Base-by-base conservation (phyloP, 257 asterid genomes). In the Scutellaria minor region DNA sequence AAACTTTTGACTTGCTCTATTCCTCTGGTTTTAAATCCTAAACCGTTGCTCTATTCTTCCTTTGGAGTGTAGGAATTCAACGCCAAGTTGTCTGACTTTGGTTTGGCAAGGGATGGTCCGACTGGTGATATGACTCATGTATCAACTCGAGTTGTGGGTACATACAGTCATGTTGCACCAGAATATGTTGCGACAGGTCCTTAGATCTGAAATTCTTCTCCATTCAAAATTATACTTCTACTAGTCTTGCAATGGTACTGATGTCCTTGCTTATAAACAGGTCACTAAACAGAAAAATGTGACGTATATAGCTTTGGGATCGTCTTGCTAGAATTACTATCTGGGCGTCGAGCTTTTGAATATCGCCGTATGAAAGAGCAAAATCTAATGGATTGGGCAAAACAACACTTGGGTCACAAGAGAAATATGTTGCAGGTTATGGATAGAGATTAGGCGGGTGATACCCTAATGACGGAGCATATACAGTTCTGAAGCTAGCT, bases 61-160 rank as follows among this genome's bases (percentile, higher is more conserved):
- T 6, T 20, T 9, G n/a, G 20, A 5, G 46, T 72, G 65, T 85
- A 87, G 93, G 90, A 87, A 45, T 85, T 85, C 31, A 87, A 81
- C 45, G 82, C 88, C 75, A 87, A 87, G 69, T 72, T 85, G 68
- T 79, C 87, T 0, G 87, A 77, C 74, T 85, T 87, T 22, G 83
- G 88, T 48, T 68, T 85, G 63, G 90, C 90, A 0, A 79, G 73
- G 69, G 84, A 84, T 2, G 88, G 88, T 57, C 87, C 90, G 9
- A 80, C 83, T 15, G 85, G 86, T 74, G 85, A 81, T 64, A 75
- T 68, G 70, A 84, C 87, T 41, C 84, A 70, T 24, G 81, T 81
- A 53, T 68, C 87, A 70, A 84, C 95, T 20, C 81, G 64, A 81
- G 85, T 85, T 55, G 61, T 77, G 83, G 87, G 88, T 14, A 81